Conservation (phyloP, 2,329 filamentous ascomycete genomes). For the Paraphoma sp. region DNA sequence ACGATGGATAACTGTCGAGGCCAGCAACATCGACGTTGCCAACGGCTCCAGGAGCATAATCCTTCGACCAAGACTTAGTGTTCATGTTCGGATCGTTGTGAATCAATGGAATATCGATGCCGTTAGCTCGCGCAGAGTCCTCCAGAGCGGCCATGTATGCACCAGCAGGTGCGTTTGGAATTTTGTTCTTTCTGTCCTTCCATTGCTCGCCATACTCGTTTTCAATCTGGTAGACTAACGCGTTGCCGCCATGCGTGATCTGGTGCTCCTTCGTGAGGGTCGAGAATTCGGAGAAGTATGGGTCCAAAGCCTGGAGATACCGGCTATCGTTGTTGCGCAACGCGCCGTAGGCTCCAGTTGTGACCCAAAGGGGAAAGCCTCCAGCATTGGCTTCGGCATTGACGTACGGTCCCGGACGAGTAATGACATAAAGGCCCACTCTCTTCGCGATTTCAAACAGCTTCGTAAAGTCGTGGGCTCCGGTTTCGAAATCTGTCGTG, state of each 20-base stretch:
- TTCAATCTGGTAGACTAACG: slow-evolving; percentile 64
- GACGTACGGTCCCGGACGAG: slow-evolving; percentile 66
- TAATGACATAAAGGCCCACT: slow-evolving; percentile 62
- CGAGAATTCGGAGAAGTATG: slow-evolving; percentile 60
- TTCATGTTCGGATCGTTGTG: slow-evolving; percentile 68
- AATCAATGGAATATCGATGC: slow-evolving; percentile 65
- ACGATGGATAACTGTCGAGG: slow-evolving; percentile 61
- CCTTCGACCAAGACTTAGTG: slow-evolving; percentile 65
- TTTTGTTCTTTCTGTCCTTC: slow-evolving; percentile 45
- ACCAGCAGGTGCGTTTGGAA: slow-evolving; percentile 57
- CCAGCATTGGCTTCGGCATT: slow-evolving; percentile 70
- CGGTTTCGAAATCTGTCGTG: slow-evolving; percentile 59
- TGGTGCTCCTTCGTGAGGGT: slow-evolving; percentile 60
- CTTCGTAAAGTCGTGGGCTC: slow-evolving; percentile 60
- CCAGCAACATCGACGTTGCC: slow-evolving; percentile 64
- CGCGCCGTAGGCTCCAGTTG: slow-evolving; percentile 64
- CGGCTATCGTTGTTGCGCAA: slow-evolving; percentile 61
- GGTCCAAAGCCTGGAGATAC: slow-evolving; percentile 62
- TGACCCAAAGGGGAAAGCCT: slow-evolving; percentile 68
- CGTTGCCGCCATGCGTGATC: slow-evolving; percentile 64
- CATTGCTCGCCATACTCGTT: slow-evolving; percentile 60
- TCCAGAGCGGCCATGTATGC: slow-evolving; percentile 66
- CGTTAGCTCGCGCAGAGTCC: slow-evolving; percentile 60
- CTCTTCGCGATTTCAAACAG: slow-evolving; percentile 62
- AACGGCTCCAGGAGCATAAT: slow-evolving; percentile 59